Base-by-base conservation (phyloP, 352 stramenopile genomes). In the Globisporangium emineosum region DNA sequence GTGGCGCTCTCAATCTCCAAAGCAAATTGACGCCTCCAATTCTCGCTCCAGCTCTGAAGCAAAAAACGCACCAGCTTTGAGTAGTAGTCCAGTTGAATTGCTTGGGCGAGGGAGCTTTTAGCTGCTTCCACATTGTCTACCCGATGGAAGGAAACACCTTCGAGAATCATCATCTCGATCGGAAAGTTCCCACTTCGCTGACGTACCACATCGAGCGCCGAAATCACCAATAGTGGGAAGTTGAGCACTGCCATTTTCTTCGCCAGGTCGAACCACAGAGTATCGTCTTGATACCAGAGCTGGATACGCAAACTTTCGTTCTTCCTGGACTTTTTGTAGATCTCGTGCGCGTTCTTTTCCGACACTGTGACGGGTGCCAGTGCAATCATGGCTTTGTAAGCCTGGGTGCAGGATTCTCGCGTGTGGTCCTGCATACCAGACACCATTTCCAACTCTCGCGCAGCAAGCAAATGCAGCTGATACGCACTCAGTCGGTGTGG, bases 301-400 rank as follows among this genome's bases (percentile, higher is more conserved):
- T 89, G 59, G 0, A 79, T 68, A 3, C 84, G 78, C 17, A 88
- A 68, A 45, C 65, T 78, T 63, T 89, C 78, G 53, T 79, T 89
- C 50, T 88, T 88, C n/a, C 79, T 68, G 0, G 84, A 91, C 29
- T 76, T 88, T 21, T 75, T 83, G 65, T 85, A 88, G 12, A 88
- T 64, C 19, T 62, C 71, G 55, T 89, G 79, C 3, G 78, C 82
- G 1, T 60, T 64, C 25, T 87, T 91, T 54, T 91, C 82, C 0
- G 79, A 89, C 5, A 42, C 17, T 9, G 76, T 75, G 12, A 77
- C 60, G 27, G 82, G 79, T 13, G 70, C 76, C 33, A 89, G 60
- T 23, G 42, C 54, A 47, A 88, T 73, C 70, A 90, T 73, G 8
- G 70, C 66, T 67, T 76, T 80, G 57, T 91, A 91, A 2, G 82